Conservation (phyloP, 805 yeast species). For the Wickerhamomyces rabaulensis region DNA sequence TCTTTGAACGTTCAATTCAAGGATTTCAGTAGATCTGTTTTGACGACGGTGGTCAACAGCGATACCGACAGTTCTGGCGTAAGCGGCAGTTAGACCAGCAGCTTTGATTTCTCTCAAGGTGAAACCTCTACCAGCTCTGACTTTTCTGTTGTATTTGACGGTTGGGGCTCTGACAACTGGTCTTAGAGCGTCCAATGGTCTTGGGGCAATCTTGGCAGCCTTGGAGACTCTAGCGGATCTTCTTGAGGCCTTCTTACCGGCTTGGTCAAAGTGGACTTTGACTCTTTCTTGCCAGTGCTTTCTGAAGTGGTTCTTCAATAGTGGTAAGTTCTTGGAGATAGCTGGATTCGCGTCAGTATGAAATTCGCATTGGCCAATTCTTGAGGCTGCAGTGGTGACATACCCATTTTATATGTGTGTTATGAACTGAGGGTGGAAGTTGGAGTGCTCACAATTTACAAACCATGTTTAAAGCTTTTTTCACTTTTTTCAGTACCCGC, state of each 20-base stretch:
- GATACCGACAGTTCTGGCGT: slow-evolving; percentile 98
- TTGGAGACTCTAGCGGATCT: slow-evolving; percentile 89
- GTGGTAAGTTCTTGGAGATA: slow-evolving; percentile 97
- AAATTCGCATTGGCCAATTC: background rate
- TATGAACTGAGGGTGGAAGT: background rate
- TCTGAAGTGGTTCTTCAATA: slow-evolving; percentile 99
- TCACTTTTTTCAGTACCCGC: background rate
- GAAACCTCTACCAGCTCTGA: slow-evolving; percentile 99
- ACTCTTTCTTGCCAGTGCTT: slow-evolving; percentile 99
- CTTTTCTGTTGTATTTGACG: slow-evolving; percentile 97
- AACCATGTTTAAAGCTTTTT: background rate
- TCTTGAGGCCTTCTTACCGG: slow-evolving; percentile 98
- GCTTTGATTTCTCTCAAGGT: slow-evolving; percentile 97
- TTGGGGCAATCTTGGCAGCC: slow-evolving; percentile 96
- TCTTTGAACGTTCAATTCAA: slow-evolving; percentile 92
- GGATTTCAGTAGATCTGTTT: slow-evolving; percentile 95
- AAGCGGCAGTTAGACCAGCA: slow-evolving; percentile 87
- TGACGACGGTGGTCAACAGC: slow-evolving; percentile 99
- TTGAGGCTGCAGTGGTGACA: background rate
- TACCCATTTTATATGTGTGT: background rate
- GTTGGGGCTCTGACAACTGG: slow-evolving; percentile 99
- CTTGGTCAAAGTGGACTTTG: slow-evolving; percentile 99
- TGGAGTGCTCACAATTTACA: background rate
- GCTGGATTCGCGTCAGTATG: slow-evolving; percentile 40
- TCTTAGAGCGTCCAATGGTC: slow-evolving; percentile 93